These are phyloP conservation scores for Mycena chlorophos DNA, from an alignment of 768 basidiomycete genomes.

Conservation along the genomic window DNA sequence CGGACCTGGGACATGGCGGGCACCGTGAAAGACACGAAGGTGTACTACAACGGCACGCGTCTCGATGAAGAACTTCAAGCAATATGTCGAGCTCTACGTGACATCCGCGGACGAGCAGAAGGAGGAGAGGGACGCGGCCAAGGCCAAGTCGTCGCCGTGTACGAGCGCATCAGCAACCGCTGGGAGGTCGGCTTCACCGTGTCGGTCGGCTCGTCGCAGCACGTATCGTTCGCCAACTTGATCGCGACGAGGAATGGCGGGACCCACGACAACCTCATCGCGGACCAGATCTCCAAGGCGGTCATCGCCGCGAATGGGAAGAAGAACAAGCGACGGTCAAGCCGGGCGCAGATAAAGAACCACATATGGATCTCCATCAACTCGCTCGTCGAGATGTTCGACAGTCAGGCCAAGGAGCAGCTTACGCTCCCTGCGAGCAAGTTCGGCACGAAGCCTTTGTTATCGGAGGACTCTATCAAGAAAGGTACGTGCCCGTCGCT, in stretches of 20 bases:
- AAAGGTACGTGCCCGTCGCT: conserved; percentile 60
- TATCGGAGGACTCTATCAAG: conserved; percentile 95
- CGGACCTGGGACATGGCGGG: conserved; percentile 98
- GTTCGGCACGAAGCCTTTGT: conserved; percentile 82
- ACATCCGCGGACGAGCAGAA: conserved; percentile 70
- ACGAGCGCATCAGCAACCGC: conserved; percentile 75
- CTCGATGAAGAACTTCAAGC: conserved; percentile 91
- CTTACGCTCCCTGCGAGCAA: conserved; percentile 84
- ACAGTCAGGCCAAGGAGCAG: conserved; percentile 98
- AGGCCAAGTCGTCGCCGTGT: conserved; percentile 77
- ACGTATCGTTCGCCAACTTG: conserved; percentile 97
- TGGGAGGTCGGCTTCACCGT: conserved; percentile 97
- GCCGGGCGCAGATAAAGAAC: conserved; percentile 88
- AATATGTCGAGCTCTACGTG: conserved; percentile 94
- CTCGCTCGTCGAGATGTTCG: conserved; percentile 93
- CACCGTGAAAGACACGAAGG: conserved; percentile 90
- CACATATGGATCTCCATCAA: conserved; percentile 99
- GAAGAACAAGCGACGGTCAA: conserved; percentile 99
- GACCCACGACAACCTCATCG: conserved; percentile 81
- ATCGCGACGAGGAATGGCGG: conserved; percentile 97
- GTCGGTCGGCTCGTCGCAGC: conserved; percentile 89
- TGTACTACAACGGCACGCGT: conserved; percentile 88
- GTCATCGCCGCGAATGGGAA: conserved; percentile 82
- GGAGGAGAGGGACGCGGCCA: conserved; percentile 73
- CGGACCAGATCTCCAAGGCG: conserved; percentile 88